Evolutionary conservation across 2,329 filamentous ascomycete genomes (phyloP), one percentile per base, ranked within the genome.

Genomic region (Neurospora sp.): DNA sequence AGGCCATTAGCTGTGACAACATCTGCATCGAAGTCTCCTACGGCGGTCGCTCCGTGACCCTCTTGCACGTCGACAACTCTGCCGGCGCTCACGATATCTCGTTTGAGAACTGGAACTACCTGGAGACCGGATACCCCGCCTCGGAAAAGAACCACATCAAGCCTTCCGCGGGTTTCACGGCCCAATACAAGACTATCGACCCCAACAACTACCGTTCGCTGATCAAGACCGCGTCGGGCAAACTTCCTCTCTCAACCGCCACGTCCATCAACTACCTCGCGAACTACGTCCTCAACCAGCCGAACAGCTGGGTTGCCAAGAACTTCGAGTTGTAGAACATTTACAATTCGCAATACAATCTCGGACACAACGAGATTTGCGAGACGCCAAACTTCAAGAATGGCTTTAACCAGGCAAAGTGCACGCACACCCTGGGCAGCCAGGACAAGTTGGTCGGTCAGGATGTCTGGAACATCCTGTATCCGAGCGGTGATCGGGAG

Each of bases 41-140:
- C 76, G 78, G 75, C 6, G 83, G 78, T 68, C 84, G 84, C 71
- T 80, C 79, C 46, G 76, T 89, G 68, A 82, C 86, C 73, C 84
- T 92, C 68, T 83, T 89, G 69, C 83, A 82, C 76, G 79, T 88
- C 71, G 86, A 88, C 80, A 77, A 80, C 68, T 88, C 86, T 0
- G 82, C 79, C 42, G 85, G 85, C 43, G 85, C 86, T 69, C 77
- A 85, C 76, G 86, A 89, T 77, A 84, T 89, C 88, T 88, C 79
- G 85, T 28, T 28, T 28, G 23, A 88, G 71, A 85, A 86, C 68
- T 88, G 84, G 83, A 86, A 86, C 81, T 84, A 84, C 74, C 84
- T 89, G 38, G 77, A 77, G 73, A 84, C 81, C 38, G 85, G 85
- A 71, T 72, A 81, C 71, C 79, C 80, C 15, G 86, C 85, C 62